Evolutionary conservation across 768 basidiomycete genomes (phyloP).

Genomic region (Suillus alpinus): DNA sequence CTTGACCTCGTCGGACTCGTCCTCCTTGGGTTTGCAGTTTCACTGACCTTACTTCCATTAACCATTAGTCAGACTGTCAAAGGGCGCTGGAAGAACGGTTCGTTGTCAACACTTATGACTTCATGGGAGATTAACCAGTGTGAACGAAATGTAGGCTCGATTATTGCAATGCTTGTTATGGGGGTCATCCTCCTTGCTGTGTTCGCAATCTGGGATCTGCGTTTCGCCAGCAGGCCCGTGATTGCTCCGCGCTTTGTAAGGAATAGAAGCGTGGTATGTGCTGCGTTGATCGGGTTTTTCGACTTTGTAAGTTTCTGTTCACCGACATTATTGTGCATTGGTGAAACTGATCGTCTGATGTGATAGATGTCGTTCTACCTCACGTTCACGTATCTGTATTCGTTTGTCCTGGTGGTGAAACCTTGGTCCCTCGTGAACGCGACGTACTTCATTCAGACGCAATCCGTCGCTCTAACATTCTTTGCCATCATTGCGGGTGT

Average conservation of each 20-base stretch:
- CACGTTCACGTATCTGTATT: constrained; percentile 72
- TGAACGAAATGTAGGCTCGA: constrained; percentile 37
- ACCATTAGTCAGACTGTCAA: constrained; percentile 43
- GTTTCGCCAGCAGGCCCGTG: constrained; percentile 54
- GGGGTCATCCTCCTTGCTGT: constrained; percentile 43
- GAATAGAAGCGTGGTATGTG: constrained; percentile 58
- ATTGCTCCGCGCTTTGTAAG: constrained; percentile 56
- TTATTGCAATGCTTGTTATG: constrained; percentile 50
- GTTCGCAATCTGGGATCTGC: constrained; percentile 47
- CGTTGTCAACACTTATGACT: constrained; percentile 12
- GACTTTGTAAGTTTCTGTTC: constrained; percentile 46
- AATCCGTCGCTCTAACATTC: constrained; percentile 58
- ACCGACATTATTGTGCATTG: not conserved
- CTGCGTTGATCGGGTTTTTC: constrained; percentile 59
- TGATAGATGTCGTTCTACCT: constrained; percentile 60
- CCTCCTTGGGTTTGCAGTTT: constrained; percentile 46
- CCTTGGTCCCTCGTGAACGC: constrained; percentile 51
- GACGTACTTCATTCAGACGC: constrained; percentile 64
- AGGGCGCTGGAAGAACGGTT: constrained; percentile 46
- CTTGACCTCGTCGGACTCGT: constrained; percentile 52
- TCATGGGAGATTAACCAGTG: not conserved
- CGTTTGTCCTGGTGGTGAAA: constrained; percentile 55
- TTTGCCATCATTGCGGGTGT: constrained; percentile 62
- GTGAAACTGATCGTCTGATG: not conserved
- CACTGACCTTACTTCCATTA: constrained; percentile 55